phyloP scores from a whole-genome alignment of 768 basidiomycete genomes.

The Podaxis sp. region DNA sequence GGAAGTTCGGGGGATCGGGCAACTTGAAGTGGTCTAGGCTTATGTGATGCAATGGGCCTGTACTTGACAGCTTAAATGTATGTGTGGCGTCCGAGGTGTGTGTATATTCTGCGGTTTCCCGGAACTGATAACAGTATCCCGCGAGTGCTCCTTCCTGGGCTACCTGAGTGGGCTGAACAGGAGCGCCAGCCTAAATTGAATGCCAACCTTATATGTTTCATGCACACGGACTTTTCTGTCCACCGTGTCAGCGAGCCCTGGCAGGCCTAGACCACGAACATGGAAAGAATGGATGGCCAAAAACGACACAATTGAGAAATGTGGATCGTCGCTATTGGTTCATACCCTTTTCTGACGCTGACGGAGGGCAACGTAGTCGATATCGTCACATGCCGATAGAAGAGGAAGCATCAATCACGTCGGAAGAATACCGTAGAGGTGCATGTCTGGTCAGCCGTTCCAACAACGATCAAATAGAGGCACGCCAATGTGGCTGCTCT shows the following conservation, averaged over 20 bases:
- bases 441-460: constrained; percentile 1
- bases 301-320: background rate
- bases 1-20: background rate
- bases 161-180: background rate
- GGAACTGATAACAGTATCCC: background rate
- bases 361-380: background rate
- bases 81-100: background rate
- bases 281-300: background rate
- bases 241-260: background rate
- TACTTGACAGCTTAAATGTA: background rate
- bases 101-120: background rate
- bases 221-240: background rate
- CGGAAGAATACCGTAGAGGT: background rate
- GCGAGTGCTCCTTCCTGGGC: background rate
- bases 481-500: background rate
- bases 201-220: background rate
- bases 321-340: background rate
- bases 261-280: background rate
- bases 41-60: background rate
- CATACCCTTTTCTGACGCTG: background rate
- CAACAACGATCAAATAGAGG: background rate
- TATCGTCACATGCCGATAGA: constrained; percentile 5
- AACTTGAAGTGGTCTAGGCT: background rate
- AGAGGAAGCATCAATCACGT: background rate
- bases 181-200: background rate